Base-by-base conservation (phyloP, 1,139 yeast species). In the Wickerhamomyces sp. region DNA sequence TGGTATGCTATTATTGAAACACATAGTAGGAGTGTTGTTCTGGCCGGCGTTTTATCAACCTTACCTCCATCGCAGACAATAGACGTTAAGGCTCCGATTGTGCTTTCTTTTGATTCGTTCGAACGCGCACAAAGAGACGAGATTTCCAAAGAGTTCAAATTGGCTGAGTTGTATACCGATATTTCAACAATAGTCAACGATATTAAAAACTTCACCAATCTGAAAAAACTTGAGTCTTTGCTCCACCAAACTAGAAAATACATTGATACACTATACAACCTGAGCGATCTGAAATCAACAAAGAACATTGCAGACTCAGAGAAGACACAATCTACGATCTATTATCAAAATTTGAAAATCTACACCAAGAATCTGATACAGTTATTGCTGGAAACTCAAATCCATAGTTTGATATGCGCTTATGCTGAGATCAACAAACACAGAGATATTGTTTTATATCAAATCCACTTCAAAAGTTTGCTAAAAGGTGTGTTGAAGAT, bases 1-100 rank as follows among this genome's bases (percentile, higher is more conserved):
- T 46, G 51, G 51, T 39, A 35, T 23, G 26, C 30, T 12, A 34
- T 46, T 5, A 38, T 37, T 3, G 29, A 28, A 2, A 32, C 40
- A 7, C 49, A 46, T 31, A 28, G 32, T 8, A 38, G 36, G 28
- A 30, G 39, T 3, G 14, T 36, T 2, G 21, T 39, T 7, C 15
- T 37, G 17, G 31, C 45, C 1, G 50, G 50, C 5, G 23, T 44
- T 1, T 26, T 45, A 12, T 27, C 42, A 6, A 35, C 22, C 7
- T 7, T 46, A 8, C 47, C 46, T 2, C 35, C 40, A 6, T 19
- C 22, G 0, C 29, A 36, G 2, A 15, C 14, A 4, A 22, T 34
- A 10, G 38, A 45, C 31, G 51, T 44, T 8, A 33, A 30, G 1
- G 31, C 35, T 25, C 49, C 49, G 5, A 19, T 37, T 21, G n/a